Evolutionary conservation across 2,329 filamentous ascomycete species (phyloP), one percentile per base, ranked within the genome.

Genomic region (Alternaria angustiovoidea): DNA sequence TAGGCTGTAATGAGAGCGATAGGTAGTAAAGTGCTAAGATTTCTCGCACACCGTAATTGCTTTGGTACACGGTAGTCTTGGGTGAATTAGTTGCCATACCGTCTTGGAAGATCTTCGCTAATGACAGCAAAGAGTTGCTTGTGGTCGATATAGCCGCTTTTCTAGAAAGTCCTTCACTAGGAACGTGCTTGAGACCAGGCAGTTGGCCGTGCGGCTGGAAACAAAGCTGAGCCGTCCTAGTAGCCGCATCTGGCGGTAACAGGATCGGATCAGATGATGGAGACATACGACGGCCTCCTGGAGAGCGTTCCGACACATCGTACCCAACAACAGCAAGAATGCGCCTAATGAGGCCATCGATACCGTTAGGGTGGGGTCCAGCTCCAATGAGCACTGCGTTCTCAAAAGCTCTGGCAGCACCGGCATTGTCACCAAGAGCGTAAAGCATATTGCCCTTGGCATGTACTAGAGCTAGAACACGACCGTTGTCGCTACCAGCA

Each of bases 361-460:
- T 91, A 24, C 89, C 89, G 61, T 86, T 84, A 6, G 90, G 85
- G 47, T 85, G 84, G 62, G 89, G 86, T 2, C 93, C 94, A 28
- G 91, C 87, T 59, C 93, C 94, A 64, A 99, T 94, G 54, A 97
- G 80, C 4, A 99, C 93, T 0, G 94, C 94, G 77, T 97, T 93
- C 76, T 99, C 95, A 69, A 99, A 99, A 4, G 95, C 93, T 69
- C 89, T 87, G 1, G 94, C 93, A 42, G 95, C 95, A 41, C 85
- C 87, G 39, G 85, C 83, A 65, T 95, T 91, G 66, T 97, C 90
- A 46, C 94, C 94, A 30, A 96, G 81, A 26, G 92, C 89, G 79
- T 99, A 99, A 2, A 98, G 84, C 90, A 98, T 96, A 64, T 98
- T 98, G n/a, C 94, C 95, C 78, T 98, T 99, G 20, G 94, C 94